Percentiles rank a stretch among this genome's conserved stretches.
These are phyloP conservation scores for Zygosaccharomyces sapae DNA, from an alignment of 1,139 yeast species.

Conservation along the genomic window DNA sequence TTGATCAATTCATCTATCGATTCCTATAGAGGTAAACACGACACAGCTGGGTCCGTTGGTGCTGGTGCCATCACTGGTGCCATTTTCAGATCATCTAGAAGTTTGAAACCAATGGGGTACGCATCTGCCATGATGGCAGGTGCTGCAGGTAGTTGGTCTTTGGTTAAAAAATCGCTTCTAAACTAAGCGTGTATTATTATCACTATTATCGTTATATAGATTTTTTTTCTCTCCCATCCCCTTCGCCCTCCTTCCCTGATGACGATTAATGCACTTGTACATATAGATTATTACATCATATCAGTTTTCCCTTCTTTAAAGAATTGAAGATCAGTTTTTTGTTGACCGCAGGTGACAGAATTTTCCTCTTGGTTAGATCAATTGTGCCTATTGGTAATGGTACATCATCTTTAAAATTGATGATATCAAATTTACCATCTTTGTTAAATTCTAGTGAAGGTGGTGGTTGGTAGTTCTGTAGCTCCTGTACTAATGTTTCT, in stretches of 20 bases:
- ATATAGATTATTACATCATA: slow-evolving; percentile 9
- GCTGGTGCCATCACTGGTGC: slow-evolving; percentile 96
- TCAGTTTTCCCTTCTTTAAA: too few species aligned
- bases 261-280: slow-evolving; percentile 24
- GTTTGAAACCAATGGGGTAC: slow-evolving; percentile 81
- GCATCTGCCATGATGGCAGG: slow-evolving; percentile 81
- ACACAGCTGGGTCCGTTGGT: slow-evolving; percentile 72
- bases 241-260: slow-evolving; percentile 7
- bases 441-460: slow-evolving; percentile 2
- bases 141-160: slow-evolving; percentile 94
- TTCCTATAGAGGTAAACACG: slow-evolving; percentile 81
- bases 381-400: slow-evolving; percentile 14
- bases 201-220: slow-evolving; percentile 1
- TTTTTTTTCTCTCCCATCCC: not conserved
- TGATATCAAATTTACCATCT: slow-evolving; percentile 9
- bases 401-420: slow-evolving; percentile 10
- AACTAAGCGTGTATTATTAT: slow-evolving; percentile 12
- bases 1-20: slow-evolving; percentile 77
- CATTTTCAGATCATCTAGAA: slow-evolving; percentile 78
- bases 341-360: slow-evolving; percentile 5
- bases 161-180: slow-evolving; percentile 47
- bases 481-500: slow-evolving; percentile 23
- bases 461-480: slow-evolving; percentile 20
- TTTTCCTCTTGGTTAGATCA: slow-evolving; percentile 8
- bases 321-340: not conserved